phyloP scores from a whole-genome alignment of 805 yeast genomes.

The Alloascoidea hylecoeti region DNA sequence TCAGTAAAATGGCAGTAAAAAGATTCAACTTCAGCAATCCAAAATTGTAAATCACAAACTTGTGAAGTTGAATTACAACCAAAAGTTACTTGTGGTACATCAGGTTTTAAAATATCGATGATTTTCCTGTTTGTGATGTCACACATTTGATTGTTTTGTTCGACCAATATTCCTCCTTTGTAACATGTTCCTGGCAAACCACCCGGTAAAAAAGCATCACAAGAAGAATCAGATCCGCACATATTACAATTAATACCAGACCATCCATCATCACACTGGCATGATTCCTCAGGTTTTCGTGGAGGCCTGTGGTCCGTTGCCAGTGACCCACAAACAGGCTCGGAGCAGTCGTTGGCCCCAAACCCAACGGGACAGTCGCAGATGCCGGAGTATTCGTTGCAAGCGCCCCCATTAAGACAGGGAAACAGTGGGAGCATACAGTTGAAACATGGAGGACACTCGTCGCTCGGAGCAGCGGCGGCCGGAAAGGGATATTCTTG shows the following conservation, averaged over 20 bases:
- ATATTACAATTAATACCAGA: constrained; percentile 83
- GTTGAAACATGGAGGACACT: constrained; percentile 88
- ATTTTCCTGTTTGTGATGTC: constrained; percentile 85
- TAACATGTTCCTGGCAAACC: constrained; percentile 82
- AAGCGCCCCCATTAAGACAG: constrained; percentile 82
- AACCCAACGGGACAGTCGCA: constrained; percentile 90
- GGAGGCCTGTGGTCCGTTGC: constrained; percentile 58
- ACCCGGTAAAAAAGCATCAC: constrained; percentile 82
- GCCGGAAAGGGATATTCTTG: not conserved
- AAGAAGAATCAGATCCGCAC: constrained; percentile 59
- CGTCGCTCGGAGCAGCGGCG: constrained; percentile 21
- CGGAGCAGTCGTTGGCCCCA: constrained; percentile 86
- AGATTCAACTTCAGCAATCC: constrained; percentile 86
- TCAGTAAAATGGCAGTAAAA: constrained; percentile 72
- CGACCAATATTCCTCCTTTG: constrained; percentile 69
- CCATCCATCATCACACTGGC: constrained; percentile 73
- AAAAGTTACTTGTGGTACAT: constrained; percentile 84
- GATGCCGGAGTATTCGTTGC: constrained; percentile 78
- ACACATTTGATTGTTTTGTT: constrained; percentile 80
- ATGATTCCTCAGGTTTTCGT: constrained; percentile 31
- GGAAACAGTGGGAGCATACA: constrained; percentile 85
- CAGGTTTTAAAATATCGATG: constrained; percentile 62
- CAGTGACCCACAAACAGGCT: constrained; percentile 78
- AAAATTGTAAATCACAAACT: constrained; percentile 81
- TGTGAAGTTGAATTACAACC: constrained; percentile 59